A percentile compares a stretch with the other conserved stretches of the same genome.
Conservation (phyloP, 2,329 filamentous ascomycete genomes). For the Proliferodiscus dingleyae region DNA sequence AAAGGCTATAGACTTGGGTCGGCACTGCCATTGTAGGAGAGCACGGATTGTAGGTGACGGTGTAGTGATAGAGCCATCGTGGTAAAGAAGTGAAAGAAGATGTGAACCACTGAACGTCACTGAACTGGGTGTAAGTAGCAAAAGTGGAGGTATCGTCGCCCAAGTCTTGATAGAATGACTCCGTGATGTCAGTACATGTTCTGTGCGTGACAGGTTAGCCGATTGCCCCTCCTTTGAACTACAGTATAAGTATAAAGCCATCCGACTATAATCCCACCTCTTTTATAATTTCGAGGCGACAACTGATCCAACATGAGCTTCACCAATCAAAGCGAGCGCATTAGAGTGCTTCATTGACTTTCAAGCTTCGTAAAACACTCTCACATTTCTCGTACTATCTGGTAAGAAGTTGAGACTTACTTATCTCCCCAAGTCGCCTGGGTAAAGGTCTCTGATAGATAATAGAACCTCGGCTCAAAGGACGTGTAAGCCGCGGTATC, state of each 20-base stretch:
- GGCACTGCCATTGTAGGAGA: background rate
- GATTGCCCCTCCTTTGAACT: no score
- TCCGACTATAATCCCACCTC: no score
- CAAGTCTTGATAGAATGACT: background rate
- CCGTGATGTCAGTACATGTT: background rate
- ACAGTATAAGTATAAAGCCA: no score
- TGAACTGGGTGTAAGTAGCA: background rate
- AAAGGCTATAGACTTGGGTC: background rate
- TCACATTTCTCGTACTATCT: no score
- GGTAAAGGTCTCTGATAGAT: background rate
- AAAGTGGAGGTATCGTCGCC: background rate
- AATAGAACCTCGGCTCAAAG: background rate
- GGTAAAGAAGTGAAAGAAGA: background rate
- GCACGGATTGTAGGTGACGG: slow-evolving; percentile 2
- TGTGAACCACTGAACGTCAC: background rate
- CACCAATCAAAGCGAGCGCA: no score
- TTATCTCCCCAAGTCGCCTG: slow-evolving; percentile 1
- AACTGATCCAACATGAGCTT: no score
- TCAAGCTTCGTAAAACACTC: no score
- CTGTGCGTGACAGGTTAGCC: no score
- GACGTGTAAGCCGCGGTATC: background rate
- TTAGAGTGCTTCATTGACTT: no score
- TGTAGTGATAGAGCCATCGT: background rate
- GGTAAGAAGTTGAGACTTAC: no score
- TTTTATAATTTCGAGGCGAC: no score